phyloP scores from a whole-genome alignment of 257 asterid genomes.

The Nicotiana noctiflora region DNA sequence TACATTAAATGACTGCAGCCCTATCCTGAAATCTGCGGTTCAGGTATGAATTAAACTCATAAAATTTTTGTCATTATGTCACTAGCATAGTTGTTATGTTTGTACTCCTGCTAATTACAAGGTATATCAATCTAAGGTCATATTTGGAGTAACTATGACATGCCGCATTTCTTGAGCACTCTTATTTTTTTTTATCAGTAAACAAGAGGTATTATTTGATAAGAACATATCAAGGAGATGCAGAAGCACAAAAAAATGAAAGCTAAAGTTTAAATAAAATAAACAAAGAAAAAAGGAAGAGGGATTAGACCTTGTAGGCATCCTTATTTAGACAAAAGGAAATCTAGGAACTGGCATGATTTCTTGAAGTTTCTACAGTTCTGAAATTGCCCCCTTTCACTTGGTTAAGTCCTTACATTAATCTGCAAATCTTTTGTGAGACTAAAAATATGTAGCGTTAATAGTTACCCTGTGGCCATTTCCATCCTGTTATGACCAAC shows the following conservation, averaged over 20 bases:
- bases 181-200: not conserved
- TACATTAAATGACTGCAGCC: slow-evolving; percentile 76
- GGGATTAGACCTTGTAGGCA: not conserved
- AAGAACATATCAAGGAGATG: slow-evolving; percentile 1
- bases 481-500: not conserved
- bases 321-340: not conserved
- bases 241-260: not conserved
- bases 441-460: not conserved
- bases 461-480: not conserved
- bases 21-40: slow-evolving; percentile 41
- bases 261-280: too few species aligned
- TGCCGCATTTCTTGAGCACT: not conserved
- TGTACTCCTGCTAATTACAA: not conserved
- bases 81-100: not conserved
- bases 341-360: not conserved
- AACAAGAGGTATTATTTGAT: not conserved
- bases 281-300: not conserved
- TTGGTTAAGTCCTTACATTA: not conserved
- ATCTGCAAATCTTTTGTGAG: not conserved
- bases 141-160: not conserved
- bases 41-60: slow-evolving; percentile 42
- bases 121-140: not conserved
- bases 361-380: not conserved
- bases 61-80: not conserved
- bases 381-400: not conserved